A percentile compares a stretch with the other conserved stretches of the same genome.
Conservation (phyloP, 1,284 basidiomycete genomes). For the Leccinum insolens region DNA sequence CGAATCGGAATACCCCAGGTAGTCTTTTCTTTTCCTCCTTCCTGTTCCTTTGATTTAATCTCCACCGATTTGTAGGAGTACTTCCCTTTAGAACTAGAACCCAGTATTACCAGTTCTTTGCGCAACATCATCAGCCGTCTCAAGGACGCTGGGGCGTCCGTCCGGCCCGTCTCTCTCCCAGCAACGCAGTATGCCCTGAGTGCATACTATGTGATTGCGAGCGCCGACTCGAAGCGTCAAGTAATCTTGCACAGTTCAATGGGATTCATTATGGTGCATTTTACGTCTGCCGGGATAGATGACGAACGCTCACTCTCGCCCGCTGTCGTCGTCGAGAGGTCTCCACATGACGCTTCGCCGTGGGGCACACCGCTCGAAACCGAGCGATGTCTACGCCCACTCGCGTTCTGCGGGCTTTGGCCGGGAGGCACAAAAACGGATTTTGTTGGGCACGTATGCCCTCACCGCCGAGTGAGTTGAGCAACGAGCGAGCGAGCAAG, state of each 20-base stretch:
- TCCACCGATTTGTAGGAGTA: constrained; percentile 59
- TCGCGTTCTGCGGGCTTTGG: constrained; percentile 78
- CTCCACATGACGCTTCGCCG: constrained; percentile 46
- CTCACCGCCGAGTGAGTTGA: constrained; percentile 82
- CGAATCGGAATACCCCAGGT: constrained; percentile 66
- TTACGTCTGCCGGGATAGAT: not conserved
- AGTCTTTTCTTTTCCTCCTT: not conserved
- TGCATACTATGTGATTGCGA: constrained; percentile 94
- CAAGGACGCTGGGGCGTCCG: constrained; percentile 61
- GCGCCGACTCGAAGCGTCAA: constrained; percentile 94
- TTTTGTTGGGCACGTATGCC: constrained; percentile 92
- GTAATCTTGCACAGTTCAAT: constrained; percentile 90
- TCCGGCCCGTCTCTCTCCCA: constrained; percentile 81
- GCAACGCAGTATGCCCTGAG: constrained; percentile 80
- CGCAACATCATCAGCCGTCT: constrained; percentile 55
- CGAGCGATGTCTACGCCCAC: constrained; percentile 56
- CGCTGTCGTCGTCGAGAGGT: constrained; percentile 40
- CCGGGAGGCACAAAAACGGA: constrained; percentile 82
- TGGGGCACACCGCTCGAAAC: constrained; percentile 46
- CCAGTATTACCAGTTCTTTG: constrained; percentile 49
- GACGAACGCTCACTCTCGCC: not conserved
- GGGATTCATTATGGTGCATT: constrained; percentile 76
- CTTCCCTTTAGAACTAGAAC: constrained; percentile 74
- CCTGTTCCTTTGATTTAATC: not conserved
- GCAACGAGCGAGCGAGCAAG: not conserved